These are phyloP conservation scores for Carex kokanica DNA, from an alignment of 176 grass and related monocot species.

Conservation along the genomic window DNA sequence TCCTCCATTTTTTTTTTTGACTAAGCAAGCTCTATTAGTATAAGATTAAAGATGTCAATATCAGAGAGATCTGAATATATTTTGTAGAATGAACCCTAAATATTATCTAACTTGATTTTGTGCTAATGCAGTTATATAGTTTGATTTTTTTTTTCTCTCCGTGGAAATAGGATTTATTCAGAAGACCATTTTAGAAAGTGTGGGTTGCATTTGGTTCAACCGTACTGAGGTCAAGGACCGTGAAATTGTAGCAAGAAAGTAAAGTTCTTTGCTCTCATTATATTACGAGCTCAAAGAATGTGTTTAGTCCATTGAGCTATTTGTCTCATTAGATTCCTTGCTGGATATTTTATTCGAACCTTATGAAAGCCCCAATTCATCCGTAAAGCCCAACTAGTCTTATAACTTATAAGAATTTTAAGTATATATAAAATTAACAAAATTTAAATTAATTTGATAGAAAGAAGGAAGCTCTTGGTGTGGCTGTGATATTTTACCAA, in stretches of 20 bases:
- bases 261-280: slow-evolving; percentile 17
- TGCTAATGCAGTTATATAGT: slow-evolving; percentile 15
- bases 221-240: slow-evolving; percentile 91
- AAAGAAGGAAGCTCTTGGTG: background rate
- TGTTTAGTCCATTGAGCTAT: background rate
- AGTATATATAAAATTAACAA: background rate
- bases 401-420: background rate
- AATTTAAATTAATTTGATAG: background rate
- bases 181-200: slow-evolving; percentile 81
- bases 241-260: slow-evolving; percentile 84
- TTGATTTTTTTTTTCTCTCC: slow-evolving; percentile 21
- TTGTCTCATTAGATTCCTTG: background rate
- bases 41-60: background rate
- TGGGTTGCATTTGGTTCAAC: slow-evolving; percentile 99
- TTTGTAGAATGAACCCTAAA: slow-evolving; percentile 9
- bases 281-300: background rate
- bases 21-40: background rate
- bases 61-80: background rate
- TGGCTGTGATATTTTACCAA: background rate
- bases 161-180: slow-evolving; percentile 80
- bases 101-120: slow-evolving; percentile 6
- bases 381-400: background rate
- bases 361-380: background rate
- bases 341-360: background rate
- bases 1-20: background rate